Evolutionary conservation across 2,329 filamentous ascomycete genomes (phyloP).

Genomic region (Juglanconis juglandina): DNA sequence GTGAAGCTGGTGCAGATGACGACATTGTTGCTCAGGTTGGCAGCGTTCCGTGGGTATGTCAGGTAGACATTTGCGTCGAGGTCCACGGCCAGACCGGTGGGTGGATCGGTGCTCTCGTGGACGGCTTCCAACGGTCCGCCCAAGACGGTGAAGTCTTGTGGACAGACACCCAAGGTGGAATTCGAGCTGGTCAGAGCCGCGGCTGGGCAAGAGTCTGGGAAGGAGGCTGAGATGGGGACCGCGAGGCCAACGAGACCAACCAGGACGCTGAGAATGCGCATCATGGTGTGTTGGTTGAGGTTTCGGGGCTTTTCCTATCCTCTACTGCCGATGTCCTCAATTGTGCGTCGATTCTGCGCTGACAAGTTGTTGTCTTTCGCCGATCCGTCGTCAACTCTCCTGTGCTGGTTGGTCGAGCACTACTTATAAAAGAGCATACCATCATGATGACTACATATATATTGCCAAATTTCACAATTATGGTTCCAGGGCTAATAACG

Average conservation of each 20-base stretch:
- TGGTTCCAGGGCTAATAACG: neutral
- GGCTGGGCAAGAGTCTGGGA: conserved; percentile 5
- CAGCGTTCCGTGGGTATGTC: conserved; percentile 38
- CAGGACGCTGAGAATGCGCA: neutral
- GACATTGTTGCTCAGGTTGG: conserved; percentile 34
- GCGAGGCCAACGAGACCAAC: neutral
- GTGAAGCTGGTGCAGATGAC: conserved; percentile 35
- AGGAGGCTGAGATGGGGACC: neutral
- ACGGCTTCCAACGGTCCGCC: conserved; percentile 33
- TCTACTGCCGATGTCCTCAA: no score
- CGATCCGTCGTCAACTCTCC: no score
- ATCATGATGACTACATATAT: no score
- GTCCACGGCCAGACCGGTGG: conserved; percentile 38
- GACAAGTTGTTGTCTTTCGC: no score
- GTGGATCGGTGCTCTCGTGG: conserved; percentile 33
- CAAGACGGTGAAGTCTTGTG: conserved; percentile 32
- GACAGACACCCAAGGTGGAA: conserved; percentile 11
- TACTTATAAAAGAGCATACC: no score
- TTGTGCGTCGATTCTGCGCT: neutral
- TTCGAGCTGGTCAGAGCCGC: conserved; percentile 11
- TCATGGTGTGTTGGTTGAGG: neutral
- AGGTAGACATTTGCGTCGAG: conserved; percentile 34
- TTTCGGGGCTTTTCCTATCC: neutral
- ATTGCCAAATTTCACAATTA: neutral
- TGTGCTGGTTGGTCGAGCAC: no score